Evolutionary conservation across 164 flowering plant genomes (phyloP).

Genomic region (Brasenia schreberi): DNA sequence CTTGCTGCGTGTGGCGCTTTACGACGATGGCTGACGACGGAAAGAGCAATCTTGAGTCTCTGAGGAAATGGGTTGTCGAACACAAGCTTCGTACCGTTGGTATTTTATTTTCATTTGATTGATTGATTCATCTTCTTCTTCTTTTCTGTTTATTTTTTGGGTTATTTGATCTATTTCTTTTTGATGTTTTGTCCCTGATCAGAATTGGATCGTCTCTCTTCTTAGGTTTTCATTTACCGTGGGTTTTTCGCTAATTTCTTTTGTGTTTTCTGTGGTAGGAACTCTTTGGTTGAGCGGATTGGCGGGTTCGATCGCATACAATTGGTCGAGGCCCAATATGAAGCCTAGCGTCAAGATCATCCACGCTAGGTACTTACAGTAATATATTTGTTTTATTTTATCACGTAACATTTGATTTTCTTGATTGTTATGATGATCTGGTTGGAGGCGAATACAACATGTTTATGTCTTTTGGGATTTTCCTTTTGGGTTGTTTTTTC

Average conservation of each 20-base stretch:
- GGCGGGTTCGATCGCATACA: conserved; percentile 76
- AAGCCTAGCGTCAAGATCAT: conserved; percentile 85
- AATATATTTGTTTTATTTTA: no score
- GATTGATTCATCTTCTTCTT: background rate
- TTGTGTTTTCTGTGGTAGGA: conserved; percentile 18
- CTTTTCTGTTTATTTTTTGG: background rate
- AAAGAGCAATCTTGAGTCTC: conserved; percentile 26
- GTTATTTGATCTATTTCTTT: background rate
- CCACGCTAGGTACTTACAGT: conserved; percentile 56
- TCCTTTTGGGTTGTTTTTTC: no score
- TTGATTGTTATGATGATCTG: background rate
- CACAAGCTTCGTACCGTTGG: conserved; percentile 88
- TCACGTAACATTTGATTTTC: background rate
- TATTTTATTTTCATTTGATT: conserved; percentile 12
- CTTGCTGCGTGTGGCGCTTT: no score
- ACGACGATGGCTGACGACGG: background rate
- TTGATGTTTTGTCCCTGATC: background rate
- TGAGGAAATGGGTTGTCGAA: conserved; percentile 60
- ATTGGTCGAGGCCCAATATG: conserved; percentile 87
- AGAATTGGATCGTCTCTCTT: background rate
- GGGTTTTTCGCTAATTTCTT: background rate
- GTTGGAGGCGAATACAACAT: background rate
- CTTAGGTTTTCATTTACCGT: background rate
- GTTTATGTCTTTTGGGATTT: no score
- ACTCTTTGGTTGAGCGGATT: conserved; percentile 72